phyloP scores from a whole-genome alignment of 202 grass and related monocot species.

The Hordeum pubiflorum region DNA sequence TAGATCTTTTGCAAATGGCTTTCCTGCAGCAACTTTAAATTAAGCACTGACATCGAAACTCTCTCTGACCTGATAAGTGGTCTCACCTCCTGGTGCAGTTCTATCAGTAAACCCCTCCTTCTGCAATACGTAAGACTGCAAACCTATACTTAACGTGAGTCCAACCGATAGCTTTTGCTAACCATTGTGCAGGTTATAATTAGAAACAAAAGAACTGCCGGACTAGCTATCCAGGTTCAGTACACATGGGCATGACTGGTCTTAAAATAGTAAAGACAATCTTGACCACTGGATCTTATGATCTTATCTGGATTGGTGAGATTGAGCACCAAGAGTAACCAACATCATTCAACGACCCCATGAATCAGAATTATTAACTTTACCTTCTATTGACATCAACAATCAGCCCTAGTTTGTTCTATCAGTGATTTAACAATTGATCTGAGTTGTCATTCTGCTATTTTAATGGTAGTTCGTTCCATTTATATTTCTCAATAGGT shows the following conservation, averaged over 20 bases:
- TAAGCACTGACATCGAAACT: not conserved
- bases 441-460: slow-evolving; percentile 1
- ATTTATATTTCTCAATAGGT: not conserved
- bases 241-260: not conserved
- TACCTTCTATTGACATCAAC: not conserved
- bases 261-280: slow-evolving; percentile 2
- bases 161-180: slow-evolving; percentile 1
- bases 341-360: not conserved
- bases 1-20: not conserved
- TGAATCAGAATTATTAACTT: not conserved
- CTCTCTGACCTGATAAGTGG: not conserved
- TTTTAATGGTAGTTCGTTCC: slow-evolving; percentile 5
- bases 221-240: not conserved
- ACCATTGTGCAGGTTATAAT: not conserved
- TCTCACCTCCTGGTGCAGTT: not conserved
- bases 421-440: slow-evolving; percentile 7
- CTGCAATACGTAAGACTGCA: not conserved
- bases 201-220: not conserved
- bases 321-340: slow-evolving; percentile 11
- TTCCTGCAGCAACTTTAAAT: not conserved
- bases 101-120: not conserved
- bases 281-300: not conserved
- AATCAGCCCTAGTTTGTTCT: slow-evolving; percentile 14
- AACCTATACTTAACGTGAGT: not conserved
- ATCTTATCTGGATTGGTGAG: not conserved